Conservation (phyloP, 805 yeast genomes). For the Diddensiella caesifluorescens region DNA sequence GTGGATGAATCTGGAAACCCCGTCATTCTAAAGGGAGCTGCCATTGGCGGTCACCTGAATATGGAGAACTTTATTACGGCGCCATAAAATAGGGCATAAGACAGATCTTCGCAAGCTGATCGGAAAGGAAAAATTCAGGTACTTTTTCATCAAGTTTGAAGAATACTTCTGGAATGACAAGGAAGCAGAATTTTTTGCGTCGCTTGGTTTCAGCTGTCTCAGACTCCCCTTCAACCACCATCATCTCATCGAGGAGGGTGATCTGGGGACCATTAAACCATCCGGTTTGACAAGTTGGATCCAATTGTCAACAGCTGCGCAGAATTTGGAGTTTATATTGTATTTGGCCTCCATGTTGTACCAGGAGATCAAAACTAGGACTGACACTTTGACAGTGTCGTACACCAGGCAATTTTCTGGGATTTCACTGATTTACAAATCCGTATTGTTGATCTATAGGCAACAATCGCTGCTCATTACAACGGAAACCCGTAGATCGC, state of each 20-base stretch:
- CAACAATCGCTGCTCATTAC: slow-evolving; percentile 41
- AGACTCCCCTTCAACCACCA: slow-evolving; percentile 50
- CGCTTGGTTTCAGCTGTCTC: slow-evolving; percentile 43
- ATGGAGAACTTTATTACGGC: slow-evolving; percentile 56
- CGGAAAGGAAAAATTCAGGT: slow-evolving; percentile 45
- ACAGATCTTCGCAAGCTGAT: slow-evolving; percentile 36
- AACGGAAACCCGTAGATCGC: slow-evolving; percentile 46
- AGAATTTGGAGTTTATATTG: slow-evolving; percentile 43
- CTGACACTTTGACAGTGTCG: slow-evolving; percentile 47
- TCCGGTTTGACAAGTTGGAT: slow-evolving; percentile 42
- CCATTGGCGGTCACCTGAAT: slow-evolving; percentile 44
- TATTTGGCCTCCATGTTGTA: slow-evolving; percentile 44
- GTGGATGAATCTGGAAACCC: slow-evolving; percentile 38
- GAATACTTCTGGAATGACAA: slow-evolving; percentile 50
- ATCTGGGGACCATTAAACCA: slow-evolving; percentile 39
- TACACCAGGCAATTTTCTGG: slow-evolving; percentile 47
- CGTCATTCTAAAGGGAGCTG: slow-evolving; percentile 44
- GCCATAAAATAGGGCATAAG: slow-evolving; percentile 49
- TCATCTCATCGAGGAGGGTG: slow-evolving; percentile 45
- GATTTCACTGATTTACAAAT: slow-evolving; percentile 47
- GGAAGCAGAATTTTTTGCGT: slow-evolving; percentile 43
- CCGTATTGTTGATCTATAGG: slow-evolving; percentile 42
- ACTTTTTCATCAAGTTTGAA: slow-evolving; percentile 47
- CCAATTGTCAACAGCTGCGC: slow-evolving; percentile 41
- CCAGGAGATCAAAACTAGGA: slow-evolving; percentile 55